Evolutionary conservation across 129 eudicot species (phyloP), one percentile per base, ranked within the genome.

Genomic region (Centrapalus pauciflorus): DNA sequence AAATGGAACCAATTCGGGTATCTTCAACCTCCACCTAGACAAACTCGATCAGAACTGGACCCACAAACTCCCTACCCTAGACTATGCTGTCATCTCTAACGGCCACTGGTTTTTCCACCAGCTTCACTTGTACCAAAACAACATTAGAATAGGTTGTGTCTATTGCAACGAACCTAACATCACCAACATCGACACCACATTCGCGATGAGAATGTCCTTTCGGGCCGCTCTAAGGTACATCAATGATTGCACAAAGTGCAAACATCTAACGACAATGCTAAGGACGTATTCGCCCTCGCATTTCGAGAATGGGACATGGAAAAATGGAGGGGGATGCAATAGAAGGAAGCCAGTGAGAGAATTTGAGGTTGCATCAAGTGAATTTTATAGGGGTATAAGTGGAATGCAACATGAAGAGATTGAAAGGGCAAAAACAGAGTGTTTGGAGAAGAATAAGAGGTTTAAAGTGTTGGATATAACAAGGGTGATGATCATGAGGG

Each of bases 291-390:
- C 85, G 0, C 88, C 88, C 0, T 32, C 84, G 1, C 88, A 86
- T 61, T 86, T 86, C 23, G 86, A 82, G 77, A 58, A 77, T 10
- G 88, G 88, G 9, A 32, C 69, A 2, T 86, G 94, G 94, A 60
- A 82, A 32, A 32, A 5, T 11, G 86, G 86, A 27, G 94, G 86
- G 4, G 24, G 45, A n/a, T 82, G 86, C 54, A 76, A 61, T 40
- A 61, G 81, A 41, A 82, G 78, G 13, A 62, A 79, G 27, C 88
- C 82, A 1, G 2, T 25, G 13, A 16, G 23, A 6, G 59, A 61
- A 4, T 25, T 46, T 46, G 64, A 55, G 34, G 61, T 76, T 4
- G 52, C 34, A 10, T 52, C 16, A 66, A 23, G 30, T 5, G 34
- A 69, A 21, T 12, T 21, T 7, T 68, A 61, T 52, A 52, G 56